A percentile compares a stretch with the other conserved stretches of the same genome.
Evolutionary conservation across 78 protist species (phyloP).

Genomic region (Pelomyxa schiedti): DNA sequence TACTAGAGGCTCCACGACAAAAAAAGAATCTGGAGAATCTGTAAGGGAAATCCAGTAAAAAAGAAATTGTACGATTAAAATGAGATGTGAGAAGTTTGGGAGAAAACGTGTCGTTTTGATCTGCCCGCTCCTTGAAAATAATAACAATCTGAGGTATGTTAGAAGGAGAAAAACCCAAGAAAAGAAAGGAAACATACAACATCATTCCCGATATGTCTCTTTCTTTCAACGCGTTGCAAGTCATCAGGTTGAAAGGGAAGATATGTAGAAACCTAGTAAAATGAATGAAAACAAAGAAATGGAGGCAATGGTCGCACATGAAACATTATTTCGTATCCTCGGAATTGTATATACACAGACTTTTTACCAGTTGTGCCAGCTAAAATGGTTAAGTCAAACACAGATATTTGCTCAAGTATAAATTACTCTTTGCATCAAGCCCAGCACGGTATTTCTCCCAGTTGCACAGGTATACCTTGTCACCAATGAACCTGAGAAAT

Average conservation of each 20-base stretch:
- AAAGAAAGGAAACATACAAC: too few relatives aligned
- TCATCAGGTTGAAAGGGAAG: constrained; percentile 33
- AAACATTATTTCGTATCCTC: constrained; percentile 53
- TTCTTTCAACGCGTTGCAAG: constrained; percentile 50
- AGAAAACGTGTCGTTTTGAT: background rate
- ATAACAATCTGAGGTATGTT: too few relatives aligned
- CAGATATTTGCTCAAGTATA: background rate
- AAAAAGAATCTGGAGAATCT: background rate
- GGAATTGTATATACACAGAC: constrained; percentile 15
- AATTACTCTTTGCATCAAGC: constrained; percentile 45
- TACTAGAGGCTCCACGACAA: too few relatives aligned
- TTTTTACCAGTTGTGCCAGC: constrained; percentile 52
- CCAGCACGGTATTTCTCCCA: constrained; percentile 48
- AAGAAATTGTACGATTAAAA: background rate
- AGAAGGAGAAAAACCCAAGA: too few relatives aligned
- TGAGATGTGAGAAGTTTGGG: background rate
- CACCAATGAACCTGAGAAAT: constrained; percentile 42
- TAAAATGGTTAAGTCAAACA: too few relatives aligned
- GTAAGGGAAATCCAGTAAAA: background rate
- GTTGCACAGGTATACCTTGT: constrained; percentile 21
- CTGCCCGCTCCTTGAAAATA: background rate
- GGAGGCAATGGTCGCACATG: constrained; percentile 63
- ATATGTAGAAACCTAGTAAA: background rate
- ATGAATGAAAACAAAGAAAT: too few relatives aligned
- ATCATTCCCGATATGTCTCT: constrained; percentile 65